These are phyloP conservation scores for Fusarium setosum DNA, from an alignment of 2,329 filamentous ascomycete genomes.

Conservation along the genomic window DNA sequence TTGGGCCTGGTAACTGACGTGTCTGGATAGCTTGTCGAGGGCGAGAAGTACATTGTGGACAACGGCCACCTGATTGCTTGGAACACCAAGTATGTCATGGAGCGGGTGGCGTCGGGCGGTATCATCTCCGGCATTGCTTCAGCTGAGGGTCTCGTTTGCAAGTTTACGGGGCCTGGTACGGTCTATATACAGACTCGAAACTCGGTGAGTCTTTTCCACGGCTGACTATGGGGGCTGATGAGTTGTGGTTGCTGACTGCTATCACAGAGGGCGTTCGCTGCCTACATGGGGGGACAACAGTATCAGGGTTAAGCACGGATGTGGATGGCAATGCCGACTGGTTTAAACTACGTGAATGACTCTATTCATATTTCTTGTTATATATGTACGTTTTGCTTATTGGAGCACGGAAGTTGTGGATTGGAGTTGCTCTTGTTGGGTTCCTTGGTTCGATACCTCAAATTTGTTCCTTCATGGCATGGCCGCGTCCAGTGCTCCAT, in stretches of 20 bases:
- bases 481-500: neutral
- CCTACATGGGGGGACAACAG: slow-evolving; percentile 62
- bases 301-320: slow-evolving; percentile 41
- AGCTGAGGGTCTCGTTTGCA: slow-evolving; percentile 91
- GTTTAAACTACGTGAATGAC: too few relatives aligned
- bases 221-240: neutral
- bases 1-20: slow-evolving; percentile 13
- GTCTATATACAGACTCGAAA: slow-evolving; percentile 95
- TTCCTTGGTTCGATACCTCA: slow-evolving; percentile 32
- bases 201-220: slow-evolving; percentile 61
- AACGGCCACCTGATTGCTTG: slow-evolving; percentile 95
- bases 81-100: slow-evolving; percentile 94
- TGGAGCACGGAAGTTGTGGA: neutral
- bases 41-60: slow-evolving; percentile 91
- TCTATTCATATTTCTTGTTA: neutral
- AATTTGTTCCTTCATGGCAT: slow-evolving; percentile 2
- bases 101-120: slow-evolving; percentile 89
- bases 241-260: slow-evolving; percentile 16
- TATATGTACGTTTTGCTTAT: neutral
- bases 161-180: slow-evolving; percentile 90
- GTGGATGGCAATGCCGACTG: neutral
- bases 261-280: slow-evolving; percentile 61
- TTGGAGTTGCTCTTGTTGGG: slow-evolving; percentile 21
- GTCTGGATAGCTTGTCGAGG: slow-evolving; percentile 62
- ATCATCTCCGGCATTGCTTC: slow-evolving; percentile 89